A percentile compares a stretch with the other conserved stretches of the same genome.
These are phyloP conservation scores for Myxozyma mucilagina DNA, from an alignment of 805 yeast species.

Conservation along the genomic window DNA sequence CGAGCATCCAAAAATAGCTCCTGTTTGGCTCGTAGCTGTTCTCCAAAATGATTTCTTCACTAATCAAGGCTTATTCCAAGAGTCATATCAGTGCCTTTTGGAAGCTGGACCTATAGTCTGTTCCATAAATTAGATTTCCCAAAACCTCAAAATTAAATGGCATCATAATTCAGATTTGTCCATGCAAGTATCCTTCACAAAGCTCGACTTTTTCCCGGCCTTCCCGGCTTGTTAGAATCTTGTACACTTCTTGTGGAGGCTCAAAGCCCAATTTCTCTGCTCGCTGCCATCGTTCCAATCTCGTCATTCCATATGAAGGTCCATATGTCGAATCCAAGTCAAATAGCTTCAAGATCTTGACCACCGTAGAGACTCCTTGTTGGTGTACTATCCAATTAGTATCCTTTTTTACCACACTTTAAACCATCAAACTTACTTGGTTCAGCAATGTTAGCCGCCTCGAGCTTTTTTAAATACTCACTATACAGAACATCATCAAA, in stretches of 20 bases:
- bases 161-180: slow-evolving; percentile 31
- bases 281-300: slow-evolving; percentile 44
- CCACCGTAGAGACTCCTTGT: slow-evolving; percentile 35
- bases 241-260: slow-evolving; percentile 42
- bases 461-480: neutral
- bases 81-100: too few species aligned
- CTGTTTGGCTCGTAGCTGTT: too few species aligned
- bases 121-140: neutral
- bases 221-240: slow-evolving; percentile 35
- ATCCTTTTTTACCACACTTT: neutral
- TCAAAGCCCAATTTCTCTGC: slow-evolving; percentile 41
- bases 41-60: too few species aligned
- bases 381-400: slow-evolving; percentile 39
- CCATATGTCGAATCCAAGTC: slow-evolving; percentile 42
- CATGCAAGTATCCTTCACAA: slow-evolving; percentile 22
- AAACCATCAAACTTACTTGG: slow-evolving; percentile 16
- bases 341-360: slow-evolving; percentile 40
- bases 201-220: slow-evolving; percentile 16
- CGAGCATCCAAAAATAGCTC: too few species aligned
- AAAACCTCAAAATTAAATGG: neutral
- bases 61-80: too few species aligned
- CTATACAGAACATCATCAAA: slow-evolving; percentile 13
- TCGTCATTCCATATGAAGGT: slow-evolving; percentile 44
- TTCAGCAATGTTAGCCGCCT: slow-evolving; percentile 10
- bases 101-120: too few species aligned